Evolutionary conservation across 768 basidiomycete genomes (phyloP).

Genomic region (Boletus rufocinnamomeus): DNA sequence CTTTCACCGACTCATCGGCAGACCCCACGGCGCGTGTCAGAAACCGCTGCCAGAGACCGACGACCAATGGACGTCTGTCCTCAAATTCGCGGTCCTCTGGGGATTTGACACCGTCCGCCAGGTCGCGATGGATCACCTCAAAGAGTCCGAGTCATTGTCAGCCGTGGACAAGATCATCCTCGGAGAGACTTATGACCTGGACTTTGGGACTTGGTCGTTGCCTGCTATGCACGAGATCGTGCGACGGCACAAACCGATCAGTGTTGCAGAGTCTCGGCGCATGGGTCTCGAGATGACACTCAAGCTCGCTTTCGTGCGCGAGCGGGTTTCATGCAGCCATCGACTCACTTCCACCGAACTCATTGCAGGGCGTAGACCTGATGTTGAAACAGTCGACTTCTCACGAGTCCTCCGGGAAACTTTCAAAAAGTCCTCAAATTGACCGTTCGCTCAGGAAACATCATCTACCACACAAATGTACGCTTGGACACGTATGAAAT

Average conservation of each 20-base stretch:
- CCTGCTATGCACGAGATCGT: slow-evolving; percentile 39
- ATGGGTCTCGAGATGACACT: slow-evolving; percentile 29
- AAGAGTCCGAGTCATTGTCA: slow-evolving; percentile 19
- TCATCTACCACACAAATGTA: neutral
- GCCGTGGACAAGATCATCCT: slow-evolving; percentile 38
- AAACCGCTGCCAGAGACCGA: neutral
- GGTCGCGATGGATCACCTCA: slow-evolving; percentile 27
- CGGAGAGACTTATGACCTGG: slow-evolving; percentile 31
- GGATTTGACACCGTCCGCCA: slow-evolving; percentile 32
- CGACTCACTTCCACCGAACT: neutral
- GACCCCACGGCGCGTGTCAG: neutral
- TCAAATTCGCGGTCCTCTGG: slow-evolving; percentile 42
- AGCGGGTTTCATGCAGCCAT: neutral
- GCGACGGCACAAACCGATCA: slow-evolving; percentile 6
- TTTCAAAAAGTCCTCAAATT: neutral
- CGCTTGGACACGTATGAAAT: neutral
- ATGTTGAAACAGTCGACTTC: neutral
- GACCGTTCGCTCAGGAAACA: neutral
- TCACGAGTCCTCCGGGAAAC: neutral
- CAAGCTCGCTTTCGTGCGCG: slow-evolving; percentile 18
- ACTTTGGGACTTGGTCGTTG: slow-evolving; percentile 34
- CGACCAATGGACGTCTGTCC: slow-evolving; percentile 39
- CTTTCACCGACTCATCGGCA: neutral
- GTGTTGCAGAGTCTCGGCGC: slow-evolving; percentile 27
- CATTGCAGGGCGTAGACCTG: neutral